Evolutionary conservation across 108 stramenopile genomes (phyloP), one percentile per base, ranked within the genome.

Genomic region (Cyclostephanos tholiformis): DNA sequence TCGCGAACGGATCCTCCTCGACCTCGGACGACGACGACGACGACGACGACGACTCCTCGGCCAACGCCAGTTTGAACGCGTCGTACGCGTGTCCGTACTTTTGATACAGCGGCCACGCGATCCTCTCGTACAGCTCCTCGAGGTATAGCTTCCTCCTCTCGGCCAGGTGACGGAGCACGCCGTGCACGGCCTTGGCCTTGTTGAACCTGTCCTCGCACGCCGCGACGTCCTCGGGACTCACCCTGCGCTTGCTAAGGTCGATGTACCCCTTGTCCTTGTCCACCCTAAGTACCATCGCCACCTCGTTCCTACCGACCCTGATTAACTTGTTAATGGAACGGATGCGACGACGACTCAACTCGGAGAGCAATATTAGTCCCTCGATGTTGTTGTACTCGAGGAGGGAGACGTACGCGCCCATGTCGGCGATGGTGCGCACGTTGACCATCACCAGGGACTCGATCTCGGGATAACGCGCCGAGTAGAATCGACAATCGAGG

Each of bases 241-340:
- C 99, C 69, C 98, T 95, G 35, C 98, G 94, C 75, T 99, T 99
- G 51, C 88, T 91, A 43, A 99, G 77, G 88, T 99, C 99, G 72
- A 99, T 99, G 85, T 99, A 99, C 27, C 99, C 99, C 92, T 99
- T 99, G 61, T 99, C 97, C 80, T 97, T 95, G 79, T 99, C 98
- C 13, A 99, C 99, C 73, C 99, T 93, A 50, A 99, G 78, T 19
- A 99, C 99, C 98, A 98, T 99, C 67, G 96, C 98, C n/a, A 99
- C 98, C 80, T 99, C 99, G 72, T 95, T 97, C 25, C 97, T 83
- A 61, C 96, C 95, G 30, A 99, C 98, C 14, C 99, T 94, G 72
- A 99, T 98, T 8, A 99, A 86, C 87, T 98, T 99, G 84, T 99
- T 97, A 76, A 99, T 99, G 57, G 93, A 95, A 2, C 99, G 97